These are phyloP conservation scores for Mycena rosella DNA, from an alignment of 768 basidiomycete species.

Conservation along the genomic window DNA sequence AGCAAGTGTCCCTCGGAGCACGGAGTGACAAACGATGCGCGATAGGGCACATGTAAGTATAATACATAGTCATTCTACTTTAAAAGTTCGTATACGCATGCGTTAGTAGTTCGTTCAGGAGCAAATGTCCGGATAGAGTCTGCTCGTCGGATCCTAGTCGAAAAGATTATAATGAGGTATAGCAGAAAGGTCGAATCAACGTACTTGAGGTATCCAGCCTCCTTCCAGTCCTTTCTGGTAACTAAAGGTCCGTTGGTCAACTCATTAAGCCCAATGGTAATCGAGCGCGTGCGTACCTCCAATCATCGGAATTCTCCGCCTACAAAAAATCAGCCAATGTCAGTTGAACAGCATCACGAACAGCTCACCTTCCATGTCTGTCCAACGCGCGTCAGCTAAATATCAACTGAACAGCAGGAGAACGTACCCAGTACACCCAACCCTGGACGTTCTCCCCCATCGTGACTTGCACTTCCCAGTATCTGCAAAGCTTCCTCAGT, in stretches of 20 bases:
- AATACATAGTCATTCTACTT: conserved; percentile 9
- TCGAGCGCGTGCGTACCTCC: conserved; percentile 36
- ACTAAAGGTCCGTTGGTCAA: conserved; percentile 67
- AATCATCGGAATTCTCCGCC: conserved; percentile 31
- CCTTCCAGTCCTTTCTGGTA: conserved; percentile 80
- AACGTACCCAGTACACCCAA: conserved; percentile 73
- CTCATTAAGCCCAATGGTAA: too few species aligned
- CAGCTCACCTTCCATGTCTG: conserved; percentile 81
- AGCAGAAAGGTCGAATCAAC: not conserved
- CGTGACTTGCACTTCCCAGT: conserved; percentile 85
- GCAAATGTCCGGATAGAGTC: conserved; percentile 76
- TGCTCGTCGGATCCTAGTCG: conserved; percentile 65
- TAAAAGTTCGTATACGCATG: not conserved
- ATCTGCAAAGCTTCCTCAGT: conserved; percentile 54
- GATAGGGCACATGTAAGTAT: conserved; percentile 7
- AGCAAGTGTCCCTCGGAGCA: not conserved
- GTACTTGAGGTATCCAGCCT: conserved; percentile 76
- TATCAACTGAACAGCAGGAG: too few species aligned
- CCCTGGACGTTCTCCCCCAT: conserved; percentile 79
- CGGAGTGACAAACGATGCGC: not conserved
- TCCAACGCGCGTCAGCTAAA: too few species aligned
- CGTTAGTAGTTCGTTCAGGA: conserved; percentile 41
- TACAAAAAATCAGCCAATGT: not conserved
- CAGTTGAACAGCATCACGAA: not conserved
- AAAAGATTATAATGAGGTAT: too few species aligned